These are phyloP conservation scores for Fusarium sp. DNA, from an alignment of 2,329 filamentous ascomycete genomes.

Conservation along the genomic window DNA sequence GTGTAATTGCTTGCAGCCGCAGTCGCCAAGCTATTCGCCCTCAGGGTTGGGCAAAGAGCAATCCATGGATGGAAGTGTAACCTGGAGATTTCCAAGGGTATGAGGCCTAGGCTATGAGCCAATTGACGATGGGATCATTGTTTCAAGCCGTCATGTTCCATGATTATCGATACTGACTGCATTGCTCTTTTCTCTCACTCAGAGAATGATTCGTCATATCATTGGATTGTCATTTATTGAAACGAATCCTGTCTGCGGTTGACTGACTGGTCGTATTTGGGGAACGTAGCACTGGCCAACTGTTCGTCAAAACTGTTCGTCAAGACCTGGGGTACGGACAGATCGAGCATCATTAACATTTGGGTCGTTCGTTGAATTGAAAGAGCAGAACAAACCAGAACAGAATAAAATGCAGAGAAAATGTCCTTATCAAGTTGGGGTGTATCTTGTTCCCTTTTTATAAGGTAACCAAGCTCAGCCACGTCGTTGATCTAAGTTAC, in stretches of 20 bases:
- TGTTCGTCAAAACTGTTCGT: constrained; percentile 42
- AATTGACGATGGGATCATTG: constrained; percentile 25
- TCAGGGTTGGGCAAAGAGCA: constrained; percentile 23
- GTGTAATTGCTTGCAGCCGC: background rate
- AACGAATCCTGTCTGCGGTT: background rate
- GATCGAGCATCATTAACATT: no score
- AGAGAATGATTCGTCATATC: constrained; percentile 32
- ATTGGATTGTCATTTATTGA: background rate
- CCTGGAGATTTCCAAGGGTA: constrained; percentile 15
- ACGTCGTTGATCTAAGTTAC: constrained; percentile 3
- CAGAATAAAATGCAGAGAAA: background rate
- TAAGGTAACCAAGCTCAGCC: constrained; percentile 30
- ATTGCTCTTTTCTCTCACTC: background rate
- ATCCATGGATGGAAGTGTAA: constrained; percentile 1
- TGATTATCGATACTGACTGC: background rate
- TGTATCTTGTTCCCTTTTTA: constrained; percentile 30
- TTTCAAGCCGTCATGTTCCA: constrained; percentile 3
- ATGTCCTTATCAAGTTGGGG: background rate
- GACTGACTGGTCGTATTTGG: constrained; percentile 42
- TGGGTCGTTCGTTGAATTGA: no score
- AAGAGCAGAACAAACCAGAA: background rate
- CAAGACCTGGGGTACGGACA: background rate
- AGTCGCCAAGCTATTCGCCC: background rate
- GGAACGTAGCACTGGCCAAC: constrained; percentile 44
- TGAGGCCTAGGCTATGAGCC: constrained; percentile 31